Base-by-base conservation (phyloP, 2,329 filamentous ascomycete genomes). In the Arthroderma sp. region DNA sequence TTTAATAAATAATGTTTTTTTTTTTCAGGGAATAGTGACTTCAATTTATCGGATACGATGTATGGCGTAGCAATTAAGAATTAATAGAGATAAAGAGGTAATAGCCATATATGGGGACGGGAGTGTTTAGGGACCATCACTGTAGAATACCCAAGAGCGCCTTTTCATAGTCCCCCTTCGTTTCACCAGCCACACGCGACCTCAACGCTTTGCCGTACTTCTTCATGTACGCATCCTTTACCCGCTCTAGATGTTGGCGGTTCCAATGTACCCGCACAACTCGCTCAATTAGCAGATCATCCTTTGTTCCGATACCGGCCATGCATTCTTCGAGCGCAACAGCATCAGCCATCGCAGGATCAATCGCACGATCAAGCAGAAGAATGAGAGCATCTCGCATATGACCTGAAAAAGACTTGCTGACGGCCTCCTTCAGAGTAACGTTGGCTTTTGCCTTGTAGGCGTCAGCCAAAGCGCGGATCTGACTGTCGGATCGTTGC, bases 191-290 rank as follows among this genome's bases (percentile, higher is more conserved):
- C 56, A 96, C 83, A 40, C 86, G 72, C 45, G 70, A 70, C 7
- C 75, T 71, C 45, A 96, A 65, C 50, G 79, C 80, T 55, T 68
- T 77, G 53, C 75, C 73, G 63, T 82, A 93, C 39, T 74, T 73
- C 55, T 82, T 75, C 56, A 79, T 71, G 34, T 87, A 96, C 6
- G 84, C 86, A 0, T 71, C 74, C 65, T 85, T 87, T 46, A 94
- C 82, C 53, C 85, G 82, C 42, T 78, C 75, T 70, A 94, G 72
- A 53, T 83, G 77, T 44, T 70, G 72, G 33, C 73, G 72, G 58
- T 94, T 78, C 89, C 89, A 96, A 63, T 96, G 89, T 40, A 77
- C 72, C 22, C 85, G 74, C 1, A 95, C 77, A 3, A 91, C 73
- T n/a, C 87, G 74, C 29, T 80, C 74, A 10, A 93, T 75, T 3